These are phyloP conservation scores for Trypethelium eluteriae DNA, from an alignment of 495 filamentous ascomycete genomes.

Conservation along the genomic window DNA sequence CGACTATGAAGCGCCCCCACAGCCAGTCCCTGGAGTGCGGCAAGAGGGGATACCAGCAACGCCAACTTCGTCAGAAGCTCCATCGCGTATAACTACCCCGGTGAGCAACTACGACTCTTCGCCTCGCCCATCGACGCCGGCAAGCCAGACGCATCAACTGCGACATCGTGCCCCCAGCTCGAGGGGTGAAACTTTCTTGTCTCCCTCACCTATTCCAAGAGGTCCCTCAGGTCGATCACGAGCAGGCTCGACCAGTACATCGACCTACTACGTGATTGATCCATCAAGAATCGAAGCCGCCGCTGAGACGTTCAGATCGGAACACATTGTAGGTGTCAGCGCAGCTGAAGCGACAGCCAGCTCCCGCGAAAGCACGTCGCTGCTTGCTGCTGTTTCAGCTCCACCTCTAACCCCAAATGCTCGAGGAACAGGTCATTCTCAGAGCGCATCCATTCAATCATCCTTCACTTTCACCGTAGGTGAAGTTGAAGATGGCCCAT, in stretches of 20 bases:
- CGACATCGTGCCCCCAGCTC: neutral
- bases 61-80: neutral
- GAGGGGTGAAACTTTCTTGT: neutral
- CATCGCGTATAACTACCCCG: neutral
- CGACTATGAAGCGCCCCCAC: neutral
- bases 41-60: neutral
- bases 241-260: neutral
- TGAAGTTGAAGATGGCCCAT: neutral
- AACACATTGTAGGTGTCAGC: neutral
- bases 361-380: neutral
- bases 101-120: neutral
- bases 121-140: neutral
- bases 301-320: neutral
- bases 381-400: neutral
- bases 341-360: neutral
- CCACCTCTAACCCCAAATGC: neutral
- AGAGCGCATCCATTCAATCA: neutral
- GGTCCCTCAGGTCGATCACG: neutral
- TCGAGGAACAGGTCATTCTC: neutral
- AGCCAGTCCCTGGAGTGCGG: neutral
- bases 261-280: constrained; percentile 2
- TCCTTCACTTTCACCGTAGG: neutral
- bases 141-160: neutral
- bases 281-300: neutral
- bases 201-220: neutral